Base-by-base conservation (phyloP, 164 flowering plant genomes). In the Kalanchoe fedtschenkoi region DNA sequence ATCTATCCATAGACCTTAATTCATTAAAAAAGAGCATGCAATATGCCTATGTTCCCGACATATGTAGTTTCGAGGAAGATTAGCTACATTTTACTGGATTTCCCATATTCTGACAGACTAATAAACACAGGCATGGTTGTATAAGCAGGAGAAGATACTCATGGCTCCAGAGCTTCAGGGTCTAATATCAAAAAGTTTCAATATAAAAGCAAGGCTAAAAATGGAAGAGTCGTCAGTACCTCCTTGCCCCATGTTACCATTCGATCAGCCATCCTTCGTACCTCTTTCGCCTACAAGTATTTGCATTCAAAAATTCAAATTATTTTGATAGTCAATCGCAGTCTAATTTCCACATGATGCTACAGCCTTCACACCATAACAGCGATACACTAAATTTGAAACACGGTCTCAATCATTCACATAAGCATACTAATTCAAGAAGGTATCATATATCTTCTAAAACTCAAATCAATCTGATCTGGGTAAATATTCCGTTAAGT, bases 231-330 rank as follows among this genome's bases (percentile, higher is more conserved):
- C 5, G 2, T 16, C 34, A 44, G 76, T 32, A 15, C 98, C 82
- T 89, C 95, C 76, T 92, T 89, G 34, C 96, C 98, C 34, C 89
- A 89, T 66, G 80, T 79, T 41, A 91, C 96, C 96, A 92, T 92
- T 53, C 82, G 78, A 75, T 91, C 98, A 47, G 98, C 98, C 46
- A 89, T 74, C 37, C 95, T 72, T 17, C 95, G 74, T 61, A 91
- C 63, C 71, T 91, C 98, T 65, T 89, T 91, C 0, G 96, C 98
- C 96, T 91, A 69, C 47, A 66, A 67, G 62, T 66, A 24, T 43
- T 62, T 58, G 17, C 5, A 37, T 72, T 57, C 8, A 28, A 47
- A 22, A 47, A 22, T 6, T 47, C 26, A 47, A 14, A 47, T 22
- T 6, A 47, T 10, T 8, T 21, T 22, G 6, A 2, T 43, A 10